Conservation (phyloP, 441 rosid species). For the Erodium trifolium region DNA sequence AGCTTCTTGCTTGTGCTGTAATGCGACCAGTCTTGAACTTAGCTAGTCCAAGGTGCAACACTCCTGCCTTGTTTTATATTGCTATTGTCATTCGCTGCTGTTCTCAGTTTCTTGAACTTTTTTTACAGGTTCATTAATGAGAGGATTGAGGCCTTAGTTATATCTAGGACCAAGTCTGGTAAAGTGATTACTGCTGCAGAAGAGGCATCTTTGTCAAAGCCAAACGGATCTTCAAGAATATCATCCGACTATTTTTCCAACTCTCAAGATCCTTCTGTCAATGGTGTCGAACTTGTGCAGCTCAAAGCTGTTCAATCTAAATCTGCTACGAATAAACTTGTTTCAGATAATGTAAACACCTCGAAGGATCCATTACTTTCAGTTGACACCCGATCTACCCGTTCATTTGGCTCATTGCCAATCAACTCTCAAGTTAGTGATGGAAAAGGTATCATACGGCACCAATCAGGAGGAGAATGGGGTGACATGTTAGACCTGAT, state of each 20-base stretch:
- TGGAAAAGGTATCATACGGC: constrained; percentile 39
- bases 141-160: constrained; percentile 70
- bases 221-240: constrained; percentile 53
- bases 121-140: constrained; percentile 78
- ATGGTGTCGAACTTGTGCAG: constrained; percentile 92
- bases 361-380: constrained; percentile 95
- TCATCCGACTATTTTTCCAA: constrained; percentile 68
- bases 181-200: constrained; percentile 35
- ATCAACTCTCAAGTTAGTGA: constrained; percentile 38
- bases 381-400: constrained; percentile 61
- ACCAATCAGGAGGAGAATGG: constrained; percentile 66
- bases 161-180: constrained; percentile 49
- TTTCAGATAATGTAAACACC: constrained; percentile 30
- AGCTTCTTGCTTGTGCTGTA: constrained; percentile 93
- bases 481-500: constrained; percentile 69
- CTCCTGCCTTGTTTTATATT: constrained; percentile 15
- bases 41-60: constrained; percentile 71
- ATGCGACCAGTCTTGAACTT: constrained; percentile 85
- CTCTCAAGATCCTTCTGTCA: constrained; percentile 68
- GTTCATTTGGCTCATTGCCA: constrained; percentile 65
- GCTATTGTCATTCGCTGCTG: constrained; percentile 15
- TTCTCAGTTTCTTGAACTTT: constrained; percentile 19
- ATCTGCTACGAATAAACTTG: constrained; percentile 27
- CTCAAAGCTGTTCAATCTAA: constrained; percentile 53
- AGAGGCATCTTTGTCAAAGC: constrained; percentile 45